Evolutionary conservation across 177 flowering plant species (phyloP), one percentile per base, ranked within the genome.

Genomic region (Vitis hybrid): DNA sequence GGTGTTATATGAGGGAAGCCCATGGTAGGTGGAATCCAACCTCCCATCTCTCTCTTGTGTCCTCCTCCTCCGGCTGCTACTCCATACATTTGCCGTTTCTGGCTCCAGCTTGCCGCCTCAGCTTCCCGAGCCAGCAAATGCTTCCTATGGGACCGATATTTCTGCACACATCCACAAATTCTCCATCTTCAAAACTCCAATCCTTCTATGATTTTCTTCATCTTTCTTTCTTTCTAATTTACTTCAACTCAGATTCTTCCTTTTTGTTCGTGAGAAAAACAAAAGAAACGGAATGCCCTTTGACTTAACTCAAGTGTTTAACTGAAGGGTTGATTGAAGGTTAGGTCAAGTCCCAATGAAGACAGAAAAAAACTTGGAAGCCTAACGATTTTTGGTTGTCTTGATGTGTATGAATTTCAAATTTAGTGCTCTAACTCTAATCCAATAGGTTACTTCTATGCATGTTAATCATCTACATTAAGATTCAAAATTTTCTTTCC

Each of bases 61-160:
- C 77, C 80, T 57, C 76, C 85, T 66, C 81, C 78, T 1, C 62
- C 71, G 1, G 71, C 76, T 0, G 56, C 59, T 0, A 72, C 75
- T 0, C 91, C 88, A 48, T 88, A 87, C 63, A 87, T 80, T 66
- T 91, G 94, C 72, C 93, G 74, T 70, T 87, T 82, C 34, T 88
- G 97, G 73, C 74, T 90, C 99, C 98, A 93, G 76, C 78, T 89
- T 6, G 92, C 97, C 12, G 97, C 96, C 75, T 90, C 96, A 3
- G 93, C 98, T 66, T 95, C 98, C 26, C 98, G 83, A 0, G 98
- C 96, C 30, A 85, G 82, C 80, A 91, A 74, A 81, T 95, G 98
- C 73, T 93, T 95, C 80, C 91, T 76, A 74, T 92, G 99, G 0
- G 99, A 95, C 23, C 99, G 68, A 69, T 92, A 95, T 81, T 95